Evolutionary conservation across 805 yeast species (phyloP), one percentile per base, ranked within the genome.

Genomic region (Candida coquimbonensis): DNA sequence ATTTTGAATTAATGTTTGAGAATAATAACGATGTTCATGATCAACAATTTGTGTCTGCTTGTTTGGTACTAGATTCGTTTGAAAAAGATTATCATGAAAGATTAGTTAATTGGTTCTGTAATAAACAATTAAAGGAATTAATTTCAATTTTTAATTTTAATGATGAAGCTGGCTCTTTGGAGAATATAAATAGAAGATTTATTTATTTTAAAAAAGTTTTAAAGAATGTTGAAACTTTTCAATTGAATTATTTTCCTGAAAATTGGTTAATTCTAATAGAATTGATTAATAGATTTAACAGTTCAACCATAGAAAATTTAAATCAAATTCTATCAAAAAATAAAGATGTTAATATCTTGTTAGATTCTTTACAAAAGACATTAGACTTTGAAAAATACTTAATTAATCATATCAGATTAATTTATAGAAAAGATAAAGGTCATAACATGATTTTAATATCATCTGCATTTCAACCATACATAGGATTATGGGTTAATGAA

Each of bases 161-260:
- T 13, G 97, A 89, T 55, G 99, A 93, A 64, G 99, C 99, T 0
- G 97, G 97, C 1, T 83, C 95, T 6, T 67, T 93, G 49, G 98
- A 93, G 48, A 93, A 93, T 63, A 65, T 93, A 43, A 74, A 79
- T 29, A 70, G 97, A 53, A 70, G 99, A 40, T 93, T 80, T 61
- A 76, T 89, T 32, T 91, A 83, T 61, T 86, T 87, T 64, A 81
- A 83, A 53, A 81, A 85, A 53, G 74, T 87, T 1, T 65, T 91
- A 48, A 74, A 73, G 44, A 71, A 73, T 35, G 78, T 81, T 53
- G 81, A 79, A 48, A 61, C 77, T 1, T 72, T 71, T 31, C 78
- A 75, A 53, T 59, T 70, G 1, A 54, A 63, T 8, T 69, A 73
- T 32, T 93, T 93, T 64, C 93, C 95, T 0, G 59, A 69, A 3